Percentiles rank a stretch among this genome's conserved stretches.
These are phyloP conservation scores for Helianthus tuberosus DNA, from an alignment of 129 eudicot genomes.

Conservation along the genomic window DNA sequence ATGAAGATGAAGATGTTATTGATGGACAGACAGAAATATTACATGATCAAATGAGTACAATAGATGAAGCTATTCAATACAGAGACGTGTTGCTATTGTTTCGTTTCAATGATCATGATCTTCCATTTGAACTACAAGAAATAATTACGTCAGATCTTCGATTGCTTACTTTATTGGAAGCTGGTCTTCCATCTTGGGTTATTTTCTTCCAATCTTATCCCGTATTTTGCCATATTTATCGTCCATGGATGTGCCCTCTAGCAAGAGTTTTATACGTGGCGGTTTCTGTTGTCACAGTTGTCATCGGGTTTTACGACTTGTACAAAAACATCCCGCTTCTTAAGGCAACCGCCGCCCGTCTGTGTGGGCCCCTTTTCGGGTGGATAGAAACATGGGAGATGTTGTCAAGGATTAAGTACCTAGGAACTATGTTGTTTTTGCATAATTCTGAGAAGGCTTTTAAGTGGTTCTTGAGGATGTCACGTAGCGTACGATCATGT, in stretches of 20 bases:
- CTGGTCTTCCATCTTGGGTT: conserved; percentile 99
- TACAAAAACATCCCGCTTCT: conserved; percentile 95
- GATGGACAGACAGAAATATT: conserved; percentile 29
- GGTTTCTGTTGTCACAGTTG: conserved; percentile 78
- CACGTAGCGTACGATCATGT: conserved; percentile 56
- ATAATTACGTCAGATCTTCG: conserved; percentile 65
- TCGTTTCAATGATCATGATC: conserved; percentile 78
- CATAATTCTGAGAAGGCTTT: conserved; percentile 85
- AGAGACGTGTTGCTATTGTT: conserved; percentile 69
- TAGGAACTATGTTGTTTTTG: conserved; percentile 93
- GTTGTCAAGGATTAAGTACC: conserved; percentile 85
- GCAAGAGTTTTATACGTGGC: conserved; percentile 75
- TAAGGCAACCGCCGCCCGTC: conserved; percentile 78
- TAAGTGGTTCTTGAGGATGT: conserved; percentile 65
- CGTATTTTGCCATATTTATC: conserved; percentile 79
- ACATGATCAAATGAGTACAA: conserved; percentile 13
- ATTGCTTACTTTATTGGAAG: conserved; percentile 79
- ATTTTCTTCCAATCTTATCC: conserved; percentile 92
- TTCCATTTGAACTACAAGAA: conserved; percentile 70
- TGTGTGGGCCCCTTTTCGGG: conserved; percentile 86
- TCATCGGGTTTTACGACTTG: conserved; percentile 88
- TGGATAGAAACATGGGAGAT: conserved; percentile 99
- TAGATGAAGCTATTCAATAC: conserved; percentile 52
- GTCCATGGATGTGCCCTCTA: conserved; percentile 97
- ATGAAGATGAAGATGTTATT: conserved; percentile 33